Conservation (phyloP, 352 stramenopile species). For the Aphanomyces euteiches region DNA sequence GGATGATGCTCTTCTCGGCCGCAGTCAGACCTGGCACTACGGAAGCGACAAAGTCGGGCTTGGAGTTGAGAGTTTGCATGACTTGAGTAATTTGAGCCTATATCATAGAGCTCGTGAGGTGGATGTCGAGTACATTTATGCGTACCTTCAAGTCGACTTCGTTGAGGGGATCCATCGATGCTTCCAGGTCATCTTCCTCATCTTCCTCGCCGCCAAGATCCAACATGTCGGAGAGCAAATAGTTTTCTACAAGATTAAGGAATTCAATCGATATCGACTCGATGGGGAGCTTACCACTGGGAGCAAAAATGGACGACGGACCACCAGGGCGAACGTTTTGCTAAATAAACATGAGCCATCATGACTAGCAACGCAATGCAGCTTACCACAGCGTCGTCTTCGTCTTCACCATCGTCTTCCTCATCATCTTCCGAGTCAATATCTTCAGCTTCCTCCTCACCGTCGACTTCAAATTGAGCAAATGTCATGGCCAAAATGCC, state of each 20-base stretch:
- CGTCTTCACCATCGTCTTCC: conserved; percentile 60
- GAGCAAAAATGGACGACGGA: conserved; percentile 60
- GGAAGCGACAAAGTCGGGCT: conserved; percentile 49
- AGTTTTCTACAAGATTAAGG: conserved; percentile 10
- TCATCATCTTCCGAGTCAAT: conserved; percentile 52
- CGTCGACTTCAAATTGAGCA: conserved; percentile 44
- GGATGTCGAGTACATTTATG: background rate
- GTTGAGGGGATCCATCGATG: conserved; percentile 74
- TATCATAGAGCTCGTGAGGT: background rate
- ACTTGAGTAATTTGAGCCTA: conserved; percentile 58
- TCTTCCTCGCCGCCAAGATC: conserved; percentile 45
- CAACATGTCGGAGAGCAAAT: conserved; percentile 61
- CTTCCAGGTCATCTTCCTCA: conserved; percentile 72
- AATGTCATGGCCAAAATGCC: conserved; percentile 70
- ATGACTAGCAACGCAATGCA: no score
- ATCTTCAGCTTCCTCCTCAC: conserved; percentile 63
- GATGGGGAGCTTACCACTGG: conserved; percentile 46
- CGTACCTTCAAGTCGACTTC: conserved; percentile 73
- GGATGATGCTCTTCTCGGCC: conserved; percentile 59
- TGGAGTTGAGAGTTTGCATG: conserved; percentile 49
- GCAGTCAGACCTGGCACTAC: conserved; percentile 68
- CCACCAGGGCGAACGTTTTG: conserved; percentile 3
- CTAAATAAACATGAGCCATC: background rate
- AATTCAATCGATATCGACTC: background rate
- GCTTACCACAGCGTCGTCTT: conserved; percentile 31